These are phyloP conservation scores for Candida glaebosa DNA, from an alignment of 805 yeast genomes.

Conservation along the genomic window DNA sequence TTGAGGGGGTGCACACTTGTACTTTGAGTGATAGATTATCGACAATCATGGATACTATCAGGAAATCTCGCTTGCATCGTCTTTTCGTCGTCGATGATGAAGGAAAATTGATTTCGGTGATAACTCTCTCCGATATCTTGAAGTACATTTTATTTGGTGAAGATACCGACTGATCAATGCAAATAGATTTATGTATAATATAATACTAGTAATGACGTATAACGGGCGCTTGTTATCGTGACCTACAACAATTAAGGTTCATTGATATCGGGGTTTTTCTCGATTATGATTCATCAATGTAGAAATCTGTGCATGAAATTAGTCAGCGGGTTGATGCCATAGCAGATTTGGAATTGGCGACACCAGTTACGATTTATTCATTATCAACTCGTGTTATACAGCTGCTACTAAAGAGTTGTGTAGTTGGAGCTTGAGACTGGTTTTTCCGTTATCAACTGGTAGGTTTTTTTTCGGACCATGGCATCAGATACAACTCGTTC, in stretches of 20 bases:
- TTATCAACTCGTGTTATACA: neutral
- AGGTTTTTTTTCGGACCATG: neutral
- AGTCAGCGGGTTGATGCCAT: neutral
- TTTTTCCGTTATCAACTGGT: no score
- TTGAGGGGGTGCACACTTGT: constrained; percentile 97
- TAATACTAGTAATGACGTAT: no score
- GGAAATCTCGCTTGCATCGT: constrained; percentile 88
- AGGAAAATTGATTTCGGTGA: constrained; percentile 75
- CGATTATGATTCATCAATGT: no score
- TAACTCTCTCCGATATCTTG: constrained; percentile 88
- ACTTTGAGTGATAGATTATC: constrained; percentile 81
- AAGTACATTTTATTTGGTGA: constrained; percentile 74
- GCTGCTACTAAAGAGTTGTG: neutral
- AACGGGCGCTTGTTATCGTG: no score
- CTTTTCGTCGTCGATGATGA: constrained; percentile 86
- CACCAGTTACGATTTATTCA: neutral
- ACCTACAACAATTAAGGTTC: no score
- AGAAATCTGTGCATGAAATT: neutral
- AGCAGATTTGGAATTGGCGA: neutral
- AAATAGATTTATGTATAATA: neutral
- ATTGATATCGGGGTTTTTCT: no score
- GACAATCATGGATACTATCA: constrained; percentile 87
- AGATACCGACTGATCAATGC: constrained; percentile 12
- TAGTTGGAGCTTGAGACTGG: no score
- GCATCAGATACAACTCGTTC: neutral